Evolutionary conservation across 108 stramenopile species (phyloP), one percentile per base, ranked within the genome.

Genomic region (Skeletonema menzelii): DNA sequence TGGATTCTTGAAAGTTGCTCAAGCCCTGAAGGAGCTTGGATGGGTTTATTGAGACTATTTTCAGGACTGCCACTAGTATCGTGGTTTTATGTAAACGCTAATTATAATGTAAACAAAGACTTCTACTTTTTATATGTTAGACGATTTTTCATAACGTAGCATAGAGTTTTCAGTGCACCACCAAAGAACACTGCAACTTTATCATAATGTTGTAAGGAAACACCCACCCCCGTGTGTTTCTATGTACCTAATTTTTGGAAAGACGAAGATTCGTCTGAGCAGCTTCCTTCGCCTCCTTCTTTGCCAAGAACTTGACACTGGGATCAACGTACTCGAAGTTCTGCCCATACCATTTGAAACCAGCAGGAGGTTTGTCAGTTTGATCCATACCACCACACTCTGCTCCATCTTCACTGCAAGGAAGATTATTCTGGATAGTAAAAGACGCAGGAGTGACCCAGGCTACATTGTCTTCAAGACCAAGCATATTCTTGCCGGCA

Each of bases 381-480:
- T 72, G 57, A 56, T 46, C 60, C 49, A 28, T 22, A 15, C 59
- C 65, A n/a, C 74, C 74, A 70, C 89, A 93, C 32, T 79, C 77
- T 22, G 56, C 56, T 17, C 88, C 88, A 67, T 90, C 78, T 58
- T 86, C 86, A 44, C 42, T 31, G 63, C 88, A 92, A 8, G 87
- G 79, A 19, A 70, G 56, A 22, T 22, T 53, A 20, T 87, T 88
- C 10, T 38, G 53, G 12, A 78, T 77, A 13, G 89, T 88, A 64
- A 69, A 93, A 4, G 63, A 49, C 20, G 87, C 88, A 10, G 94
- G 94, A 15, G 90, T 91, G 11, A 86, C 96, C 95, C 95, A 95
- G 30, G 83, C 77, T 28, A 94, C 77, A 65, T 85, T 73, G 19
- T 68, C 72, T 84, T 96, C 95, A 59, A 97, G 89, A 1, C 91